Conservation (phyloP, 1,139 yeast genomes). For the Taphrina pruni region DNA sequence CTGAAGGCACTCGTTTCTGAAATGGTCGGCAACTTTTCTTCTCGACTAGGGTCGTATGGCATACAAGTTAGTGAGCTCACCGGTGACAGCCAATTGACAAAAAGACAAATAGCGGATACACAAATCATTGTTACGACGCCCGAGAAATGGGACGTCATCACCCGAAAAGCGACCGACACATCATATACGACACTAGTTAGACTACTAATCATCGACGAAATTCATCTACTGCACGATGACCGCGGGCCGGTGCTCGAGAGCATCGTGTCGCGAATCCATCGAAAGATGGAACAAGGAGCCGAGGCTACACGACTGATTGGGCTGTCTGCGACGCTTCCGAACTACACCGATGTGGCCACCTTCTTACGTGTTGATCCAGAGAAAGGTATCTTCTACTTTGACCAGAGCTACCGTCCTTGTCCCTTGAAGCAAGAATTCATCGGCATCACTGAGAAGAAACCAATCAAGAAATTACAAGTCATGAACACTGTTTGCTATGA, state of each 20-base stretch:
- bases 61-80: slow-evolving; percentile 83
- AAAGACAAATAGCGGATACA: slow-evolving; percentile 75
- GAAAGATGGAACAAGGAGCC: slow-evolving; percentile 57
- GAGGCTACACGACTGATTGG: slow-evolving; percentile 75
- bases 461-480: slow-evolving; percentile 76
- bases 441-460: slow-evolving; percentile 84
- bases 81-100: slow-evolving; percentile 84
- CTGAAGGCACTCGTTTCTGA: slow-evolving; percentile 94
- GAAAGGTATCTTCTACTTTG: slow-evolving; percentile 75
- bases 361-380: slow-evolving; percentile 72
- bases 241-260: slow-evolving; percentile 95
- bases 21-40: slow-evolving; percentile 83
- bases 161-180: slow-evolving; percentile 73
- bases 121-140: slow-evolving; percentile 92
- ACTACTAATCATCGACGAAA: slow-evolving; percentile 87
- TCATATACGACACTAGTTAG: slow-evolving; percentile 69
- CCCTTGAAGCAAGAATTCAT: slow-evolving; percentile 87
- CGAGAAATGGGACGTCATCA: slow-evolving; percentile 95
- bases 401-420: slow-evolving; percentile 84
- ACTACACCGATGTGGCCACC: slow-evolving; percentile 82
- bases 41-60: slow-evolving; percentile 71
- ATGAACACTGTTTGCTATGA: slow-evolving; percentile 93
- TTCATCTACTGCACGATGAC: slow-evolving; percentile 89
- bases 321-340: slow-evolving; percentile 92
- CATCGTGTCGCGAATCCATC: slow-evolving; percentile 75